Evolutionary conservation across 1,139 yeast species (phyloP).

Genomic region (Kodamaea arcana): DNA sequence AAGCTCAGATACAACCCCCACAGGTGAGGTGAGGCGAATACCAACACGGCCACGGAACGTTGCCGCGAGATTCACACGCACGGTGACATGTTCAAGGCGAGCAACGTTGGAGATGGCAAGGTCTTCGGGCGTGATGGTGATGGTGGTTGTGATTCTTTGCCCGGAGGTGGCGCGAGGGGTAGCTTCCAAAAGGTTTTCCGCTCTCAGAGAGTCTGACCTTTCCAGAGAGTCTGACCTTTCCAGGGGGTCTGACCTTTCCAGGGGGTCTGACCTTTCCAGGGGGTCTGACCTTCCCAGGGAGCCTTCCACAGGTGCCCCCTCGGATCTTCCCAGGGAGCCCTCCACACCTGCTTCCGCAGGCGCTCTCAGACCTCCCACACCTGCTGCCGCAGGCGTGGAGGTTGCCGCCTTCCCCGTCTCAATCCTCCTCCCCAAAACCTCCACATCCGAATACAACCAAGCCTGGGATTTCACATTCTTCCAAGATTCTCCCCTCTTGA

Average conservation of each 20-base stretch:
- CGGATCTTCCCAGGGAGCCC: too few species aligned
- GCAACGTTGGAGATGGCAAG: constrained; percentile 58
- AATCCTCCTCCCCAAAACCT: constrained; percentile 26
- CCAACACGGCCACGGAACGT: constrained; percentile 66
- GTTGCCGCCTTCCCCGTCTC: constrained; percentile 13
- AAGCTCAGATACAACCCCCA: constrained; percentile 67
- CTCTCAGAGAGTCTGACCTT: too few species aligned
- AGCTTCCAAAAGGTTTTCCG: too few species aligned
- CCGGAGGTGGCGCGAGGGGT: too few species aligned
- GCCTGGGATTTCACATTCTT: constrained; percentile 84
- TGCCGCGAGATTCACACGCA: constrained; percentile 68
- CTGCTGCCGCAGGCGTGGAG: too few species aligned
- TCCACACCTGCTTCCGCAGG: too few species aligned
- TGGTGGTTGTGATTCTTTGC: constrained; percentile 33
- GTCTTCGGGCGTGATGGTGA: constrained; percentile 48
- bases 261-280: too few species aligned
- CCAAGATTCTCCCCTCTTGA: constrained; percentile 75
- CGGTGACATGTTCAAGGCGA: constrained; percentile 80
- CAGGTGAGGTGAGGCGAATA: constrained; percentile 68
- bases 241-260: too few species aligned
- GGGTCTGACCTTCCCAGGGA: too few species aligned
- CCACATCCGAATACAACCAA: constrained; percentile 59
- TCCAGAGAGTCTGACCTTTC: too few species aligned
- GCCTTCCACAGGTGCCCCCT: too few species aligned
- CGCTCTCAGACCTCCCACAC: too few species aligned